Base-by-base conservation (phyloP, 768 basidiomycete genomes). In the Inosperma sp. region DNA sequence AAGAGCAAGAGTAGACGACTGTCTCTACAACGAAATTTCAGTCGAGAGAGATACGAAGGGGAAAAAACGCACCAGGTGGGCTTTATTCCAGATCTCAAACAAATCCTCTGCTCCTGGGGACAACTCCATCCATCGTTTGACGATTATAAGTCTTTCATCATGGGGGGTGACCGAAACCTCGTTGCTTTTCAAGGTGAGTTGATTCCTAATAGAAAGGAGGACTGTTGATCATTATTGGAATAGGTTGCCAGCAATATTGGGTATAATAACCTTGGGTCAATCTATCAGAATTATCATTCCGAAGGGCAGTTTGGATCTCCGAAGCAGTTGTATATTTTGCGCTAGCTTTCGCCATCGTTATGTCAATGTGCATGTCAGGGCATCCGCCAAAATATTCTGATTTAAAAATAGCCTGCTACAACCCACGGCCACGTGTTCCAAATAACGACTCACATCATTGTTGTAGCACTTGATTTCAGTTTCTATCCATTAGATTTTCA, bases 91-190 rank as follows among this genome's bases (percentile, higher is more conserved):
- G 12, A 84, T 56, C 16, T 68, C 62, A 57, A 90, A 86, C 3
- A 89, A 46, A 48, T 87, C 82, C 27, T 74, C 70, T 22, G 78
- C 81, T 2, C 77, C 80, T 0, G 82, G 76, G 9, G 72, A 73
- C 9, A 60, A 65, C 30, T 79, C 78, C 56, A 90, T 64, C 86
- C 86, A 91, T 35, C 72, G 67, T 55, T 80, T 79, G 0, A 73
- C 78, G 5, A 90, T 71, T 3, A 74, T 45, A 7, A 91, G 64
- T 27, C 88, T 74, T 27, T 72, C 73, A 64, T 91, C 88, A 27
- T 79, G 72, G 0, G 79, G 73, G 2, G 74, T 51, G 10, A 87
- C 65, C 7, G 61, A 54, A 7, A 56, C 60, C 55, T 88, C 86
- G 41, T 64, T 70, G 1, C 67, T 60, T 57, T 75, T 75, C 22